phyloP scores from a whole-genome alignment of 176 grass and related monocot genomes.

The Phoenix roebelenii region DNA sequence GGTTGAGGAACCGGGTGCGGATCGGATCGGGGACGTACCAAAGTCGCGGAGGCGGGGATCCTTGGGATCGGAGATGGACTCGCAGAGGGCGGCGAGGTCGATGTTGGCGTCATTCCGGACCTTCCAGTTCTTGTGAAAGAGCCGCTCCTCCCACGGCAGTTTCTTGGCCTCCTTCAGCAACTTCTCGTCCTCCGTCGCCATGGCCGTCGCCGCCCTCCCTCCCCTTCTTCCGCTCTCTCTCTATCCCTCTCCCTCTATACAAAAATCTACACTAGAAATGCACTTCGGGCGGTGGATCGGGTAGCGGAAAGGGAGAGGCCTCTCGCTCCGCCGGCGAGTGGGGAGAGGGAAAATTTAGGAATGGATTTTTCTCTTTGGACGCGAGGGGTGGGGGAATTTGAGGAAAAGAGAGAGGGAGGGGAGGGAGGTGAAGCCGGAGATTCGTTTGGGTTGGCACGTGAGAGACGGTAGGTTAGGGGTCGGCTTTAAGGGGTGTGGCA shows the following conservation, averaged over 20 bases:
- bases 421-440: no score
- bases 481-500: neutral
- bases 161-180: slow-evolving; percentile 99
- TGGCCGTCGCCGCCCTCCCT: slow-evolving; percentile 25
- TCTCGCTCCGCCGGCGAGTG: slow-evolving; percentile 9
- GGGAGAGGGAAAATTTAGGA: neutral
- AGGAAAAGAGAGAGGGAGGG: neutral
- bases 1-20: slow-evolving; percentile 6
- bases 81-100: slow-evolving; percentile 81
- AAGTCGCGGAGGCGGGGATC: slow-evolving; percentile 89
- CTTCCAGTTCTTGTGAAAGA: slow-evolving; percentile 98
- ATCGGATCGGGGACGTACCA: slow-evolving; percentile 47
- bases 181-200: slow-evolving; percentile 99
- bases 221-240: neutral
- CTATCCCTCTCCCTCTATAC: neutral
- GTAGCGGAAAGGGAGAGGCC: no score
- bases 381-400: neutral
- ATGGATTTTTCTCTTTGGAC: no score
- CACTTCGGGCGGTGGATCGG: slow-evolving; percentile 14
- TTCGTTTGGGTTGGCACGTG: slow-evolving; percentile 5
- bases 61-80: slow-evolving; percentile 90
- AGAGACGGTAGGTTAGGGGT: slow-evolving; percentile 7
- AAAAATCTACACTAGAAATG: neutral
- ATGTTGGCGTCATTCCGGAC: slow-evolving; percentile 98
- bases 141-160: slow-evolving; percentile 88